phyloP scores from a whole-genome alignment of 2,329 filamentous ascomycete genomes.

The Blastomyces gilchristii region DNA sequence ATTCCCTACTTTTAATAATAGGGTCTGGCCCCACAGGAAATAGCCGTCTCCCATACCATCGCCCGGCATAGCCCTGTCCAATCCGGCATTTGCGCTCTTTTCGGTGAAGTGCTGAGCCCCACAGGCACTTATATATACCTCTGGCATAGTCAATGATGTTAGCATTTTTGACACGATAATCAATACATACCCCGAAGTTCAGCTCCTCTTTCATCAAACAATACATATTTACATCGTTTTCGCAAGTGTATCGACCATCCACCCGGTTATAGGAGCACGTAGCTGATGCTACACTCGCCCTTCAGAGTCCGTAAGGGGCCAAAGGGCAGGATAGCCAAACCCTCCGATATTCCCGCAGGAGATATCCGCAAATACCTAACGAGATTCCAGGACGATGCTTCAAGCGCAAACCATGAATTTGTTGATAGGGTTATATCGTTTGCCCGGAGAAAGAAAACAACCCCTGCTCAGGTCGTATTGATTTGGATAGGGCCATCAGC shows the following conservation, averaged over 20 bases:
- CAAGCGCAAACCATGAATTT: conserved; percentile 42
- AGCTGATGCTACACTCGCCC: conserved; percentile 48
- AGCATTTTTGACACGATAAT: background rate
- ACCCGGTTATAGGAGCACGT: conserved; percentile 41
- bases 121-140: conserved; percentile 39
- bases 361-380: conserved; percentile 38
- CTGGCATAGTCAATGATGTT: conserved; percentile 22
- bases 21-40: conserved; percentile 16
- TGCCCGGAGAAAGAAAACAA: conserved; percentile 36
- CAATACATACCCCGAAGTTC: conserved; percentile 31
- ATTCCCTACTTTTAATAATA: conserved; percentile 42
- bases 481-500: conserved; percentile 40
- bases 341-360: conserved; percentile 41
- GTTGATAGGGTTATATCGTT: conserved; percentile 38
- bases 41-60: conserved; percentile 18
- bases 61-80: conserved; percentile 39
- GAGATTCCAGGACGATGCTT: conserved; percentile 43
- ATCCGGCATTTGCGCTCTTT: conserved; percentile 31
- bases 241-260: conserved; percentile 40
- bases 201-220: conserved; percentile 41
- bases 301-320: conserved; percentile 64
- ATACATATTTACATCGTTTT: conserved; percentile 39
- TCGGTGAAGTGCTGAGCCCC: conserved; percentile 36
- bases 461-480: conserved; percentile 40
- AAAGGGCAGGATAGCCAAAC: conserved; percentile 40